Evolutionary conservation across 495 filamentous ascomycete species (phyloP).

Genomic region (Astrocystis sublimbata): DNA sequence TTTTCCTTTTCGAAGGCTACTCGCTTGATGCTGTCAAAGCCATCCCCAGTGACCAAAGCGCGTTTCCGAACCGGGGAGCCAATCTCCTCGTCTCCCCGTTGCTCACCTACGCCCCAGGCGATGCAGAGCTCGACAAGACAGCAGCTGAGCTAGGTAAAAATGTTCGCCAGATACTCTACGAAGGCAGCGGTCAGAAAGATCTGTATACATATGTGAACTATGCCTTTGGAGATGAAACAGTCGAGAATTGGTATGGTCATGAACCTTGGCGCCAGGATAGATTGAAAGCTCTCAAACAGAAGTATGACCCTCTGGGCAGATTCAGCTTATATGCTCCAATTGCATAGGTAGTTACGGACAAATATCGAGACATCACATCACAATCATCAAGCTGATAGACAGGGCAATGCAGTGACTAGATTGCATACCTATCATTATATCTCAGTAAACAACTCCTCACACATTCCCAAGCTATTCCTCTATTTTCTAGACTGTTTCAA

Average conservation of each 20-base stretch:
- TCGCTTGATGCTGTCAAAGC: conserved; percentile 48
- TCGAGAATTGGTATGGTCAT: conserved; percentile 49
- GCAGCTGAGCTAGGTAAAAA: conserved; percentile 41
- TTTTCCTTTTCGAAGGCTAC: conserved; percentile 61
- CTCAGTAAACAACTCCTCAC: too few relatives aligned
- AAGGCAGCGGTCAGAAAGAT: conserved; percentile 38
- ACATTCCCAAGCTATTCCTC: too few relatives aligned
- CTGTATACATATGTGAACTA: conserved; percentile 61
- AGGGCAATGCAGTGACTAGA: too few relatives aligned
- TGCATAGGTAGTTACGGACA: too few relatives aligned
- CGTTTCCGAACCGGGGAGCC: conserved; percentile 38
- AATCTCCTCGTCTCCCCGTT: conserved; percentile 50
- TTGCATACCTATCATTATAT: too few relatives aligned
- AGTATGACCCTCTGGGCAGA: conserved; percentile 54
- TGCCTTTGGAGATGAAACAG: conserved; percentile 55
- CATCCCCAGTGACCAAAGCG: conserved; percentile 33
- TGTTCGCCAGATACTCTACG: conserved; percentile 44
- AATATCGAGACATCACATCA: too few relatives aligned
- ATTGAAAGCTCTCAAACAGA: conserved; percentile 50
- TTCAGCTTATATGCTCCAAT: conserved; percentile 59
- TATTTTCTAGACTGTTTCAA: too few relatives aligned
- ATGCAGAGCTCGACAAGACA: conserved; percentile 33
- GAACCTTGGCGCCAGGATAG: conserved; percentile 50
- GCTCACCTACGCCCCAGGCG: conserved; percentile 39
- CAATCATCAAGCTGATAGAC: too few relatives aligned